Evolutionary conservation across 768 basidiomycete genomes (phyloP), one percentile per base, ranked within the genome.

Genomic region (Podaxis sp.): DNA sequence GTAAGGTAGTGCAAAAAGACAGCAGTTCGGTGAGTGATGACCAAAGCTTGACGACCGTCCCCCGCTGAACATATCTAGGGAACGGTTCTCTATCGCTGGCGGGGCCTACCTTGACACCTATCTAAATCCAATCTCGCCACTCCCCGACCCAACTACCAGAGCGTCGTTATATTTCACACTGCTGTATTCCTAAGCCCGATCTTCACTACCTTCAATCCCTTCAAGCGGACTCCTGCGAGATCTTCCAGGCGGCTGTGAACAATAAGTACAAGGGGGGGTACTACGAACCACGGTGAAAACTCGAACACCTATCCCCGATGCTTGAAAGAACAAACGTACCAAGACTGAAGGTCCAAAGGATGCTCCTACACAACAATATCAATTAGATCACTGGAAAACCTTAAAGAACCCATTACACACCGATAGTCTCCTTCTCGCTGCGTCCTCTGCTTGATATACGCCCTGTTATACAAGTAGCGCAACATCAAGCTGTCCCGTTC

Each of bases 1-100:
- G 92, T 54, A 96, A 96, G 71, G 82, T 92, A 19, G 91, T 95
- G 0, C 80, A 78, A 61, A 96, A 95, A 73, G 87, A 91, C 48
- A 91, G 80, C 54, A 78, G 77, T 54, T 83, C 86, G 2, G 87
- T 88, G 62, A 55, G 85, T 48, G 19, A 63, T 48, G 51, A 39
- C n/a, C 36, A 64, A 58, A 12, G 15, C 36, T 19, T 8, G 53
- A 22, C 24, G n/a, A 2, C 17, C 33, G 13, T n/a, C 24, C 9
- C 22, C 49, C 48, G 5, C 19, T 12, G 15, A 48, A 19, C 7
- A 42, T 11, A n/a, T 30, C 44, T 57, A 88, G 87, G 87, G 87
- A 13, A 74, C 77, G 36, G 84, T 87, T 3, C 68, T 89, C 38
- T 89, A 87, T 70, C 80, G 83, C 64, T 89, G 87, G 87, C 82